phyloP scores from a whole-genome alignment of 2,329 filamentous ascomycete genomes.

The Alternaria rosae region DNA sequence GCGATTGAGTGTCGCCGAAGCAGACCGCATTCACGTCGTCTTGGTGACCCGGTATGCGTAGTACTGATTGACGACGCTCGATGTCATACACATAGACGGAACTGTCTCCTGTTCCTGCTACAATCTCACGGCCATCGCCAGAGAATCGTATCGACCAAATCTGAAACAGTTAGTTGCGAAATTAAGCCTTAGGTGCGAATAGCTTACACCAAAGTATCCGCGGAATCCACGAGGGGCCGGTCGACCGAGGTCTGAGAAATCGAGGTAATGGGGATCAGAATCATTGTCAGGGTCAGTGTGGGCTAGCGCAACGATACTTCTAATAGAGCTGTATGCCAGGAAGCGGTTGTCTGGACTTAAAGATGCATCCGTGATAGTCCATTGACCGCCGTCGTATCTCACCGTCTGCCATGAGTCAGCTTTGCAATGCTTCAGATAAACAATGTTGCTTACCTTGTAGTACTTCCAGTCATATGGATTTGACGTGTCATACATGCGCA shows the following conservation, averaged over 20 bases:
- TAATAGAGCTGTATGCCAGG: conserved; percentile 90
- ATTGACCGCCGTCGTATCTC: conserved; percentile 83
- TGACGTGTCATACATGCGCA: conserved; percentile 96
- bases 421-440: background rate
- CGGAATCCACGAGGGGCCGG: conserved; percentile 48
- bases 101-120: conserved; percentile 82
- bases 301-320: conserved; percentile 82
- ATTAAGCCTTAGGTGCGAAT: background rate
- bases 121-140: conserved; percentile 87
- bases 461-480: conserved; percentile 96
- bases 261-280: conserved; percentile 80
- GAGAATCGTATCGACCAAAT: conserved; percentile 95
- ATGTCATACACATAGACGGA: conserved; percentile 93
- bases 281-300: conserved; percentile 84
- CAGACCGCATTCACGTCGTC: conserved; percentile 97
- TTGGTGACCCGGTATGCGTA: conserved; percentile 78
- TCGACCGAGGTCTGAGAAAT: conserved; percentile 66
- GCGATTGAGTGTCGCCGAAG: conserved; percentile 86
- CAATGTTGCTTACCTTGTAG: conserved; percentile 73
- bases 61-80: conserved; percentile 76
- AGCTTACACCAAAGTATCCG: conserved; percentile 42
- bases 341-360: conserved; percentile 91
- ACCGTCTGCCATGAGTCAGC: conserved; percentile 70
- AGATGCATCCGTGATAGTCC: conserved; percentile 95
- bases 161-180: conserved; percentile 37